A percentile compares a stretch with the other conserved stretches of the same genome.
Evolutionary conservation across 441 rosid genomes (phyloP).

Genomic region (Mallotus japonicus): DNA sequence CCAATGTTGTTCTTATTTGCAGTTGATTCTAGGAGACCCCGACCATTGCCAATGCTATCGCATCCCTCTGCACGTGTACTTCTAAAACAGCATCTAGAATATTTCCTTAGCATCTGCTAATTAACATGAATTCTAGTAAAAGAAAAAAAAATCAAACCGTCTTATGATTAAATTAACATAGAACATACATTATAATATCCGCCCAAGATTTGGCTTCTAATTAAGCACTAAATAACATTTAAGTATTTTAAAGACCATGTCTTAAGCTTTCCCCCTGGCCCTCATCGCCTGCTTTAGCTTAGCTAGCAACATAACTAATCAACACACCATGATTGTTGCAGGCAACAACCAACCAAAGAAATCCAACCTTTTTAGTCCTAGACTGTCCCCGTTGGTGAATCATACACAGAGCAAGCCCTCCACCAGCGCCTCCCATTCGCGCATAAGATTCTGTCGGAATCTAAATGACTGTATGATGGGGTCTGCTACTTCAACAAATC

Average conservation of each 20-base stretch:
- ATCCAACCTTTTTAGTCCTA: conserved; percentile 8
- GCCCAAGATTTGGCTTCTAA: conserved; percentile 16
- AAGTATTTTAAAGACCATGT: not conserved
- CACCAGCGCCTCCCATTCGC: not conserved
- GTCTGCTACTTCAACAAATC: conserved; percentile 17
- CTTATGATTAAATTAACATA: not conserved
- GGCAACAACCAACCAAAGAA: conserved; percentile 24
- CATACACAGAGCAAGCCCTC: not conserved
- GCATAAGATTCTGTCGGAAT: conserved; percentile 18
- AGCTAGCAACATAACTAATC: not conserved
- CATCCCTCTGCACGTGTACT: not conserved
- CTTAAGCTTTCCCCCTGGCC: not conserved
- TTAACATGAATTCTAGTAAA: too few relatives aligned
- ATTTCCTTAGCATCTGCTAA: not conserved
- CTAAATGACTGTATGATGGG: conserved; percentile 31
- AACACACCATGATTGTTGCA: conserved; percentile 10
- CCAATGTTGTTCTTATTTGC: conserved; percentile 17
- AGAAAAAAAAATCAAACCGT: not conserved
- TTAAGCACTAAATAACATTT: conserved; percentile 6
- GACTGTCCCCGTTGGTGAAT: conserved; percentile 16
- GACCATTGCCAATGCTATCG: conserved; percentile 13
- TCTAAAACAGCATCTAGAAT: conserved; percentile 15
- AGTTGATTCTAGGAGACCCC: conserved; percentile 8
- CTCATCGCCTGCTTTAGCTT: not conserved
- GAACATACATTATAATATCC: conserved; percentile 21